A percentile compares a stretch with the other conserved stretches of the same genome.
Conservation (phyloP, 495 filamentous ascomycete genomes). For the Aspergillus haitiensis region DNA sequence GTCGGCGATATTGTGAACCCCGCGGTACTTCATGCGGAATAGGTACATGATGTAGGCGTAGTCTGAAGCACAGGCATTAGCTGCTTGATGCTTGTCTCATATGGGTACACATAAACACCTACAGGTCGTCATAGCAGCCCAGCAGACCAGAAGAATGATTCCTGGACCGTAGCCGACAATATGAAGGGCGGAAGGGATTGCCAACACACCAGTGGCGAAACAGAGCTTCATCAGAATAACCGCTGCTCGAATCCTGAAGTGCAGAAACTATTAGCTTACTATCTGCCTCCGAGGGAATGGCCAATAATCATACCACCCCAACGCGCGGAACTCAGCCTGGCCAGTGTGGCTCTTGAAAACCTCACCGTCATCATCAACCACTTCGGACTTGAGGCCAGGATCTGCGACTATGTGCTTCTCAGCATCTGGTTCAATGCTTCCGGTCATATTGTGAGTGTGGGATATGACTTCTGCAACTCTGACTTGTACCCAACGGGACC, state of each 20-base stretch:
- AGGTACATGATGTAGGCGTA: constrained; percentile 32
- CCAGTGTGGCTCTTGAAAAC: constrained; percentile 52
- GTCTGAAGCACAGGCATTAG: constrained; percentile 47
- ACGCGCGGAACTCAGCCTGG: constrained; percentile 52
- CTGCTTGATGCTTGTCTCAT: neutral
- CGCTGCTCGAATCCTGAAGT: constrained; percentile 32
- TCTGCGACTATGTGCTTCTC: neutral
- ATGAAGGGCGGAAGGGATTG: constrained; percentile 58
- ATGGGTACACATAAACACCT: neutral
- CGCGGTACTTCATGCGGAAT: constrained; percentile 34
- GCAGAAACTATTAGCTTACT: neutral
- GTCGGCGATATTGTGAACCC: constrained; percentile 59
- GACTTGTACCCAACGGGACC: too few relatives aligned
- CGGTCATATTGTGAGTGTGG: neutral
- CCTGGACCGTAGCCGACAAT: constrained; percentile 56
- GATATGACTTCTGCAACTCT: neutral
- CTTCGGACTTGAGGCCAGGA: neutral
- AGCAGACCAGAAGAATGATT: constrained; percentile 40
- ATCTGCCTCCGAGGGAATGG: neutral
- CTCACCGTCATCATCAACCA: constrained; percentile 28
- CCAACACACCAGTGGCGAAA: constrained; percentile 58
- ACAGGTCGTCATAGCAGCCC: neutral
- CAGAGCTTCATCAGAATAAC: constrained; percentile 54
- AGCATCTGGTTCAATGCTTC: neutral
- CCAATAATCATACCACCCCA: constrained; percentile 40